These are phyloP conservation scores for Boletus pseudo-olivaceus DNA, from an alignment of 768 basidiomycete genomes.

Conservation along the genomic window DNA sequence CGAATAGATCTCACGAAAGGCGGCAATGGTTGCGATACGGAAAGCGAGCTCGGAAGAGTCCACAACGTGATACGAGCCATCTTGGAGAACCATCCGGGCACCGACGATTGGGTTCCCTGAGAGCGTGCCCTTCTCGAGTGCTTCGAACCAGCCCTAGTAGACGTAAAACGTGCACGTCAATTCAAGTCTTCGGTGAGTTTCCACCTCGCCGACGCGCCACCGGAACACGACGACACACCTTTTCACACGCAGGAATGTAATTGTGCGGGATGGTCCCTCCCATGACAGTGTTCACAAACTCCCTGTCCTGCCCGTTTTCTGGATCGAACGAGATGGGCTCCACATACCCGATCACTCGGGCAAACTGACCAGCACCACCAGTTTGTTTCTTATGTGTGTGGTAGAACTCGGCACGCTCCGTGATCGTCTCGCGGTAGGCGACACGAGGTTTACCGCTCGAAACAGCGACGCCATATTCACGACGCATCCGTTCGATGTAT, in stretches of 20 bases:
- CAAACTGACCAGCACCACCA: conserved; percentile 96
- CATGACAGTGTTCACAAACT: conserved; percentile 86
- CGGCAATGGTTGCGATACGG: conserved; percentile 84
- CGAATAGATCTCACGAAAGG: conserved; percentile 87
- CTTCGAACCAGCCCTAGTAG: conserved; percentile 87
- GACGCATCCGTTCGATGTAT: conserved; percentile 97
- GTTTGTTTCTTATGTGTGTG: conserved; percentile 99
- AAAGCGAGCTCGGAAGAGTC: conserved; percentile 98
- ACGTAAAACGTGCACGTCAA: neutral
- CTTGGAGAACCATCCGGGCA: conserved; percentile 81
- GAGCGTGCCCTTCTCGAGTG: conserved; percentile 84
- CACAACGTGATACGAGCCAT: conserved; percentile 89
- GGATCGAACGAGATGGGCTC: conserved; percentile 78
- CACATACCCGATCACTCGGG: conserved; percentile 84
- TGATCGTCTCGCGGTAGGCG: conserved; percentile 94
- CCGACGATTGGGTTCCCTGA: conserved; percentile 87
- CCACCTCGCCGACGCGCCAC: neutral
- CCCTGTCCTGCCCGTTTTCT: conserved; percentile 79
- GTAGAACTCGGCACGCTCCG: conserved; percentile 73
- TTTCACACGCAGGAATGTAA: conserved; percentile 93
- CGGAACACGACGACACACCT: conserved; percentile 45
- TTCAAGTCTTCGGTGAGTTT: neutral
- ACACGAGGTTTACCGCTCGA: conserved; percentile 94
- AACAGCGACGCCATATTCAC: conserved; percentile 94
- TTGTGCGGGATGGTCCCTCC: conserved; percentile 88